Percentiles rank a stretch among this genome's conserved stretches.
Evolutionary conservation across 768 basidiomycete genomes (phyloP).

Genomic region (Rhodocollybia butyracea): DNA sequence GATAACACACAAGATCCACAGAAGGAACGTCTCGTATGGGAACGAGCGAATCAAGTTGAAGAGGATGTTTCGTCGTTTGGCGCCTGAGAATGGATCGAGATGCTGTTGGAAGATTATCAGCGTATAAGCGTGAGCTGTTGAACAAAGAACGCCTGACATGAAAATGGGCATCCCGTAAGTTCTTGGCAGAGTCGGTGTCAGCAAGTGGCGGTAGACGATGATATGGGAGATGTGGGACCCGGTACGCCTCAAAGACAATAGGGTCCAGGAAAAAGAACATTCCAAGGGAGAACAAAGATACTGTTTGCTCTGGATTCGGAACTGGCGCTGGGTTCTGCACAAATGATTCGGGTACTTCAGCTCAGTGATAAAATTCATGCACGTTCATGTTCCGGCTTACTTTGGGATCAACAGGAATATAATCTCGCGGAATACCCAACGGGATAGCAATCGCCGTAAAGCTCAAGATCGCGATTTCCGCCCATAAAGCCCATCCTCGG

Average conservation of each 20-base stretch:
- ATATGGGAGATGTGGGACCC: slow-evolving; percentile 9
- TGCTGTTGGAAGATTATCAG: slow-evolving; percentile 11
- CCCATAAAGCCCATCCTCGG: slow-evolving; percentile 39
- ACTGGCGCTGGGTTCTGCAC: slow-evolving; percentile 7
- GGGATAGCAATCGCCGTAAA: slow-evolving; percentile 38
- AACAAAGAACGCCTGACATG: not conserved
- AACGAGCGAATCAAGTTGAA: slow-evolving; percentile 40
- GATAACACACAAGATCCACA: slow-evolving; percentile 23
- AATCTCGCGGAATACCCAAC: slow-evolving; percentile 37
- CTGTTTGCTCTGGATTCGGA: slow-evolving; percentile 29
- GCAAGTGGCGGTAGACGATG: slow-evolving; percentile 53
- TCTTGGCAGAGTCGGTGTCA: slow-evolving; percentile 47
- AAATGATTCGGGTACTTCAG: too few relatives aligned
- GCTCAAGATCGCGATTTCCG: slow-evolving; percentile 33
- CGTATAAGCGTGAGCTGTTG: too few relatives aligned
- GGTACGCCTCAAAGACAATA: slow-evolving; percentile 5
- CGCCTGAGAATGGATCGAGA: slow-evolving; percentile 37
- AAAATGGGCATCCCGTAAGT: slow-evolving; percentile 5
- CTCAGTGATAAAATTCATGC: slow-evolving; percentile 8
- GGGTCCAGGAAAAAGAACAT: slow-evolving; percentile 28
- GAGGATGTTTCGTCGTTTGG: slow-evolving; percentile 41
- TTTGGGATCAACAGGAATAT: slow-evolving; percentile 40
- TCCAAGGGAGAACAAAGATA: slow-evolving; percentile 26
- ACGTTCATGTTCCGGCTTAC: slow-evolving; percentile 14
- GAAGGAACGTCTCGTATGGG: slow-evolving; percentile 26